Evolutionary conservation across 2,329 filamentous ascomycete species (phyloP), one percentile per base, ranked within the genome.

Genomic region (Pyrenophora teres): DNA sequence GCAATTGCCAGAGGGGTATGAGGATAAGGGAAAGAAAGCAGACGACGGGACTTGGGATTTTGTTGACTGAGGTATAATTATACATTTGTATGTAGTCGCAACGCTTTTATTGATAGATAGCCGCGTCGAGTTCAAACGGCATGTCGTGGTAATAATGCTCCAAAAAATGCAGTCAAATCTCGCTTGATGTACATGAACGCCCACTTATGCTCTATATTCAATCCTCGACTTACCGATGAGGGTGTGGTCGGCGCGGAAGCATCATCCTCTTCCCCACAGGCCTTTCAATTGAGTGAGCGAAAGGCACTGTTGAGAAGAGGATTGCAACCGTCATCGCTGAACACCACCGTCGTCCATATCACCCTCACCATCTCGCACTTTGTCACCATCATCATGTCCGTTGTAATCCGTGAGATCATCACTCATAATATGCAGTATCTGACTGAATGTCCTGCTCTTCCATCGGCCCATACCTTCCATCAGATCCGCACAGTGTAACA

Each of bases 341-440:
- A 38, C 31, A 5, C 23, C 36, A 6, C 23, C 27, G 2, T 32
- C 33, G 3, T 25, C 15, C 18, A 33, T 23, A 6, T 33, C 44
- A 6, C 13, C 19, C 0, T 21, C 41, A 3, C 18, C 46, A 8
- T 46, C 44, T 1, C 21, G 43, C 7, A 31, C 53, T 0, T 46
- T 50, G 2, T 54, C 50, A 19, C 46, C 56, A 46, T 59, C 59
- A 15, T 51, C 50, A 10, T 32, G 42, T 1, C 46, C 47, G 12
- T 70, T 68, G 33, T 63, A 57, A 47, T 78, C 75, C 19, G 76
- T 74, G 36, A 78, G 57, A 51, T 76, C 74, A 68, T 82, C 80
- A 59, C 79, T 81, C 80, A 83, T 82, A 23, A 81, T 82, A 56
- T 81, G 78, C 41, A 82, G 62, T 43, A 82, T 79, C 57, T 80